Evolutionary conservation across 2,329 filamentous ascomycete genomes (phyloP).

Genomic region (Macrophomina pseudophaseolina): DNA sequence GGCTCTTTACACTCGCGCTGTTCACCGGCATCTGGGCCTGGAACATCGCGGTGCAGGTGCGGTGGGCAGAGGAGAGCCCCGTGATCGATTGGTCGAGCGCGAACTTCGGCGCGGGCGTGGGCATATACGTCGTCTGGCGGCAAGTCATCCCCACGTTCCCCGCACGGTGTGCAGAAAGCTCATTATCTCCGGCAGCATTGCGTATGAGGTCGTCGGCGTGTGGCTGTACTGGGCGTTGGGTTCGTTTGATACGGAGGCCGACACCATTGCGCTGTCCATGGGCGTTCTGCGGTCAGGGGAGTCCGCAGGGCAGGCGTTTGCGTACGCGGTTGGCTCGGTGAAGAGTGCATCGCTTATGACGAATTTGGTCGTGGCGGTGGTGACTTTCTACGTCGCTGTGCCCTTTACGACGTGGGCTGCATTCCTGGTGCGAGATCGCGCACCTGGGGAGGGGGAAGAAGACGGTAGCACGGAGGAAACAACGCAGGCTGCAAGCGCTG

Average conservation of each 20-base stretch:
- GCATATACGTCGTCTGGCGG: conserved; percentile 55
- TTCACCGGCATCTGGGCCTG: conserved; percentile 56
- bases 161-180: not conserved
- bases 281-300: conserved; percentile 57
- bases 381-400: conserved; percentile 52
- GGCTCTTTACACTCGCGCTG: conserved; percentile 47
- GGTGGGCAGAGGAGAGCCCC: not conserved
- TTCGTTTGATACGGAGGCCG: conserved; percentile 57
- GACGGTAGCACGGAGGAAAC: not conserved
- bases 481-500: not conserved
- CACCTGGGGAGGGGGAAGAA: not conserved
- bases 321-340: conserved; percentile 56
- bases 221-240: conserved; percentile 60
- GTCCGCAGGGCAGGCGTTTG: conserved; percentile 53
- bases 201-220: conserved; percentile 37
- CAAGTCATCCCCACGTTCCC: conserved; percentile 31
- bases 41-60: conserved; percentile 50
- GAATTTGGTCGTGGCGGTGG: conserved; percentile 56
- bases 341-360: conserved; percentile 51
- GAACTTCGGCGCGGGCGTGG: conserved; percentile 55
- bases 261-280: conserved; percentile 57
- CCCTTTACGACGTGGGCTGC: conserved; percentile 36
- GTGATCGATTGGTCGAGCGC: conserved; percentile 55
- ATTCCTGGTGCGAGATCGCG: conserved; percentile 10
- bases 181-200: not conserved